Evolutionary conservation across 169 alveolate genomes (phyloP).

Genomic region (Cryptosporidium felis): DNA sequence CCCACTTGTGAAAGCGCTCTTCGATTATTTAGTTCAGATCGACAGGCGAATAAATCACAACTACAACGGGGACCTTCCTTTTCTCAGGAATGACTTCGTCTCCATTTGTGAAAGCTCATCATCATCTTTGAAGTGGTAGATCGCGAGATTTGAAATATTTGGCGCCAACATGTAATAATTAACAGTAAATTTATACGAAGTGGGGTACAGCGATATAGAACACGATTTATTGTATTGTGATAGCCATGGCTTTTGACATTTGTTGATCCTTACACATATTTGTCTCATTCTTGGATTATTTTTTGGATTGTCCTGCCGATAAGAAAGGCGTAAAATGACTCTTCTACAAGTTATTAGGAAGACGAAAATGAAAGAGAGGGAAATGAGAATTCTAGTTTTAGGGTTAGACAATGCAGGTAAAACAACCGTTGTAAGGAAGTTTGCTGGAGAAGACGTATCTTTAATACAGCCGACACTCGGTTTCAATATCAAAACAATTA

Average conservation of each 20-base stretch:
- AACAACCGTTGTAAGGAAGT: slow-evolving; percentile 92
- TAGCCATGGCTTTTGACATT: no score
- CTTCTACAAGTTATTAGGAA: slow-evolving; percentile 90
- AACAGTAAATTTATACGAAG: no score
- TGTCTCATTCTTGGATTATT: no score
- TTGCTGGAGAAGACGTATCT: slow-evolving; percentile 91
- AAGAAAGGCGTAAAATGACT: slow-evolving; percentile 85
- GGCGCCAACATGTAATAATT: slow-evolving; percentile 14
- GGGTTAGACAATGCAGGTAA: slow-evolving; percentile 98
- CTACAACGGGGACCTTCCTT: neutral
- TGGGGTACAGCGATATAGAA: no score
- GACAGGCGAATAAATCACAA: neutral
- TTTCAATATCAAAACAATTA: slow-evolving; percentile 77
- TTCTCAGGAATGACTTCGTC: slow-evolving; percentile 30
- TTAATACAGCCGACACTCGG: slow-evolving; percentile 95
- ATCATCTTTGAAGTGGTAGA: slow-evolving; percentile 51
- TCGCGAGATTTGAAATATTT: neutral
- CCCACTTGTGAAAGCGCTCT: slow-evolving; percentile 30
- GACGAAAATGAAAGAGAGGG: slow-evolving; percentile 91
- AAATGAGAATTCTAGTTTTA: slow-evolving; percentile 92
- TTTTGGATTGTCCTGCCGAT: no score
- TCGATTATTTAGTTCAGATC: slow-evolving; percentile 19
- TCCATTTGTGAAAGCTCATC: neutral
- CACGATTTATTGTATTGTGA: no score
- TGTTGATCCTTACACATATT: no score